Conservation (phyloP, 2,329 filamentous ascomycete genomes). For the Colletotrichum sp. region DNA sequence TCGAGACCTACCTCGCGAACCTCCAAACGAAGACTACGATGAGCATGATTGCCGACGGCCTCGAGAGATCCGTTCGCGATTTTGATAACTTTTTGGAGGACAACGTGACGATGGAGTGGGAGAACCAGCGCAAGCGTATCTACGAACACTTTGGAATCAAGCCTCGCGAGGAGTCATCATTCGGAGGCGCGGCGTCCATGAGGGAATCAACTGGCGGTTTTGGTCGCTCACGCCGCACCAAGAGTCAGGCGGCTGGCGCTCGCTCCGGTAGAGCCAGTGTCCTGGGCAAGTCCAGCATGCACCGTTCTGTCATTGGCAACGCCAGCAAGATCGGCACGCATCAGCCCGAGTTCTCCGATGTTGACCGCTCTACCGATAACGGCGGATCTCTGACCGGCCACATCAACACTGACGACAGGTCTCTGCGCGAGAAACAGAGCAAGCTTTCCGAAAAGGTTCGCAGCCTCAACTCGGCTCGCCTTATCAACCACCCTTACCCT, state of each 20-base stretch:
- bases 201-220: constrained; percentile 61
- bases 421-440: constrained; percentile 82
- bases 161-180: constrained; percentile 53
- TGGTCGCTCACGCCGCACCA: constrained; percentile 62
- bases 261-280: constrained; percentile 54
- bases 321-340: constrained; percentile 68
- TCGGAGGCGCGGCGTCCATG: constrained; percentile 39
- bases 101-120: constrained; percentile 95
- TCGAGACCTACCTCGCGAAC: constrained; percentile 82
- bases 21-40: constrained; percentile 90
- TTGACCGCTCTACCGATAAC: constrained; percentile 62
- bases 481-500: constrained; percentile 71
- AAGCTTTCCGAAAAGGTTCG: constrained; percentile 82
- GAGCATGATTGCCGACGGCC: constrained; percentile 89
- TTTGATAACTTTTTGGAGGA: constrained; percentile 96
- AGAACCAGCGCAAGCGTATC: constrained; percentile 88
- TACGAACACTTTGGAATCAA: constrained; percentile 96
- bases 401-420: constrained; percentile 72
- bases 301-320: constrained; percentile 86
- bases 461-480: constrained; percentile 75
- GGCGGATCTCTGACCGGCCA: constrained; percentile 50
- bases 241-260: constrained; percentile 60
- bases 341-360: constrained; percentile 70
- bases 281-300: constrained; percentile 68
- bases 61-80: constrained; percentile 86